Base-by-base conservation (phyloP, 2,329 filamentous ascomycete genomes). In the Gaeumannomyces sp. region DNA sequence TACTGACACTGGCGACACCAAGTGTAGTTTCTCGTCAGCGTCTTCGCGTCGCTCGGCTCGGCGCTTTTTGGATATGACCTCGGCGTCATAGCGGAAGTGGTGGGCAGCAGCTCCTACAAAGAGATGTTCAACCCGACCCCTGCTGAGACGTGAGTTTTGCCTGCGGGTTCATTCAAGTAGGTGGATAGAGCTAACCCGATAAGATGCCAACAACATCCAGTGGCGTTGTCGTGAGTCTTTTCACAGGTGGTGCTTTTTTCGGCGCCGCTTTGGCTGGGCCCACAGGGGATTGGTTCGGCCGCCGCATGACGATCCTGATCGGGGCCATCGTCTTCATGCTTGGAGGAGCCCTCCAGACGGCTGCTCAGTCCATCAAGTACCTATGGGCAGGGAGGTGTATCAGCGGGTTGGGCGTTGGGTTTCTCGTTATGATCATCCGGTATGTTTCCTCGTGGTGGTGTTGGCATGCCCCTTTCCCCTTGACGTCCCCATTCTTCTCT, bases 181-280 rank as follows among this genome's bases (percentile, higher is more conserved):
- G 50, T 7, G 25, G 10, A 27, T 4, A 59, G 13, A 6, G 57
- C 57, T 31, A 16, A 58, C 27, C 4, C 2, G 3, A 4, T 8
- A 58, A 58, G 10, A 11, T 4, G 14, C 11, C n/a, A 16, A 31
- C 7, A 16, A 27, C 7, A 27, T 58, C 6, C 61, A 88, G 82
- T 53, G 90, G 89, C 64, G 84, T 89, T 4, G 88, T 92, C 0
- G 90, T 93, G 1, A 90, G 89, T 1, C 82, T 93, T 66, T 93
- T 94, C 74, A 94, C 91, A 0, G 89, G 90, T 53, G 83, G 83
- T n/a, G 90, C 90, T 28, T 92, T 92, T 76, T 83, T 89, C 68
- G 90, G 89, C 11, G 86, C 89, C 31, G 78, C 79, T 38, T 76
- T 85, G 50, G 90, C 87, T 56, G 91, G 90, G 66, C 81, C 84